Base-by-base conservation (phyloP, 192 early-diverging fungal genomes). In the Glomus cerebriforme region DNA sequence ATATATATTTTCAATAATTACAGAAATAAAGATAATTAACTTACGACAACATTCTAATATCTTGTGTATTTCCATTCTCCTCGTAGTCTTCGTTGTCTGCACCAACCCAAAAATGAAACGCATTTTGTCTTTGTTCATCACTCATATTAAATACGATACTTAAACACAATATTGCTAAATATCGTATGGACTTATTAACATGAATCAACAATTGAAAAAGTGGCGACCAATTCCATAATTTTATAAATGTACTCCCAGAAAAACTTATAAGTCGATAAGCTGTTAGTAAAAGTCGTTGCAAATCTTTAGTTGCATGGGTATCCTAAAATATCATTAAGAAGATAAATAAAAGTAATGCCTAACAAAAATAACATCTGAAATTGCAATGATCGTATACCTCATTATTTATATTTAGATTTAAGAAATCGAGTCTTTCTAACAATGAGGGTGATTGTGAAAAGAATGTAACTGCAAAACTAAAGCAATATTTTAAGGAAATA, bases 141-240 rank as follows among this genome's bases (percentile, higher is more conserved):
- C 82, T 85, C 47, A 90, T 81, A 39, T 86, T 85, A 65, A 85
- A 85, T 7, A 87, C 86, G 47, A 82, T 83, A 64, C 81, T 78
- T 29, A 88, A 77, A 67, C 88, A 88, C 13, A 81, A 79, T 29
- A 88, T 77, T 5, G 83, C 59, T 31, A 87, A 79, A 64, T 86
- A 88, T 35, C 86, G 87, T 71, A 87, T 60, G 35, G 77, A 35
- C 17, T 82, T 81, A 79, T 87, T 78, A 34, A 79, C 81, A 79
- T 80, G 82, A 45, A 66, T 60, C 17, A 90, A 65, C 31, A 88
- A 76, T 80, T 81, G 79, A 75, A 86, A 86, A 8, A 90, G 37
- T 3, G 87, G 82, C 15, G 83, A 84, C 87, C 87, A 88, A 72
- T 88, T 85, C 89, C 89, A 90, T n/a, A 90, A 63, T 26, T 79